Evolutionary conservation across 169 alveolate genomes (phyloP).

Genomic region (Plasmodium knowlesi): DNA sequence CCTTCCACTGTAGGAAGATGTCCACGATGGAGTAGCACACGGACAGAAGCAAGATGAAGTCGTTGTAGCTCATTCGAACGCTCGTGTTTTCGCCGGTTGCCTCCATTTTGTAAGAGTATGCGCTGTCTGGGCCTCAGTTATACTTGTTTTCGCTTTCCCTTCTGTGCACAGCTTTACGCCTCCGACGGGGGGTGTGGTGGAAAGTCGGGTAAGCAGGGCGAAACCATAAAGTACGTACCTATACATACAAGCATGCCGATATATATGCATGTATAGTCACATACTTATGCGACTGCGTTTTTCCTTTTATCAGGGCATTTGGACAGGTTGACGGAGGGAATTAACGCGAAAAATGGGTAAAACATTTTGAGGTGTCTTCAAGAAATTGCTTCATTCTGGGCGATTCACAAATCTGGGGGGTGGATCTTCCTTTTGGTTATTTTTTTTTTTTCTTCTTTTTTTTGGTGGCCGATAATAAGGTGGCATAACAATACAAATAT

Average conservation of each 20-base stretch:
- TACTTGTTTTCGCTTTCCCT: not conserved
- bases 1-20: constrained; percentile 83
- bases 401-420: not conserved
- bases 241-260: not conserved
- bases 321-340: not conserved
- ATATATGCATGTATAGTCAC: not conserved
- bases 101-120: constrained; percentile 2
- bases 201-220: not conserved
- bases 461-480: not conserved
- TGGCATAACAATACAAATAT: not conserved
- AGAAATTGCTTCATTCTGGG: not conserved
- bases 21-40: constrained; percentile 82
- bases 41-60: constrained; percentile 81
- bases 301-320: not conserved
- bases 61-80: constrained; percentile 74
- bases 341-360: not conserved
- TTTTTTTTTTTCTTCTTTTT: not conserved
- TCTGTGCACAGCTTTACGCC: not conserved
- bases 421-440: not conserved
- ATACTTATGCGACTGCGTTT: not conserved
- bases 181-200: not conserved
- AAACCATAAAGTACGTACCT: not conserved
- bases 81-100: not conserved
- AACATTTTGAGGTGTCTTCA: not conserved
- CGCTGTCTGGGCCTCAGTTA: not conserved